phyloP scores from a whole-genome alignment of 768 basidiomycete species.

The Multifurca ochricompacta region DNA sequence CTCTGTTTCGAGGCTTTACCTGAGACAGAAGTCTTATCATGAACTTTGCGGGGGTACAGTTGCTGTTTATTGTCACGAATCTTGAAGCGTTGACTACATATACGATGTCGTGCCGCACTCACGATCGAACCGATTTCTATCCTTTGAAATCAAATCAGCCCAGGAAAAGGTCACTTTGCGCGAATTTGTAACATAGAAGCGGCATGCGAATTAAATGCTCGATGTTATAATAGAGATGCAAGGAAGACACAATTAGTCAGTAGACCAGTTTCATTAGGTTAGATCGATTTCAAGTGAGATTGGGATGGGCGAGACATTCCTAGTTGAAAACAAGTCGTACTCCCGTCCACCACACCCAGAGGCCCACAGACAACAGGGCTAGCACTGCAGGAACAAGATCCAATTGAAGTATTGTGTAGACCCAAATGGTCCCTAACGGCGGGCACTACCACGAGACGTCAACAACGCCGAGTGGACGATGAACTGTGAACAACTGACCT shows the following conservation, averaged over 20 bases:
- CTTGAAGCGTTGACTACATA: not conserved
- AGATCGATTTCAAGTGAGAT: not conserved
- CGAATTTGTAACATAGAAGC: not conserved
- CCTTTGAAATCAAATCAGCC: no score
- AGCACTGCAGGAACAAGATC: constrained; percentile 54
- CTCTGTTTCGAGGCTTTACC: not conserved
- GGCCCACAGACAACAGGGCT: constrained; percentile 44
- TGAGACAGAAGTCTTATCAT: not conserved
- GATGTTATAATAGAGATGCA: not conserved
- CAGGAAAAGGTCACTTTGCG: no score
- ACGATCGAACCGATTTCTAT: not conserved
- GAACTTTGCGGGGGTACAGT: constrained; percentile 7
- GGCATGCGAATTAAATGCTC: not conserved
- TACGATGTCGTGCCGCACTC: not conserved
- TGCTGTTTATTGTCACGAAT: not conserved
- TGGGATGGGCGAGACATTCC: not conserved
- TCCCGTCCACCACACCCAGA: constrained; percentile 56
- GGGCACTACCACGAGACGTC: constrained; percentile 44
- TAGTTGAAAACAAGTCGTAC: constrained; percentile 30
- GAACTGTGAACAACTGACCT: constrained; percentile 37
- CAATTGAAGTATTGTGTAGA: constrained; percentile 65
- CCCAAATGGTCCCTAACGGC: constrained; percentile 71
- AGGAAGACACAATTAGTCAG: not conserved
- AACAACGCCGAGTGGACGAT: not conserved
- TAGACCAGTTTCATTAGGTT: not conserved